Percentiles rank a stretch among this genome's conserved stretches.
phyloP scores from a whole-genome alignment of 2,329 filamentous ascomycete species.

The Scedosporium boydii region DNA sequence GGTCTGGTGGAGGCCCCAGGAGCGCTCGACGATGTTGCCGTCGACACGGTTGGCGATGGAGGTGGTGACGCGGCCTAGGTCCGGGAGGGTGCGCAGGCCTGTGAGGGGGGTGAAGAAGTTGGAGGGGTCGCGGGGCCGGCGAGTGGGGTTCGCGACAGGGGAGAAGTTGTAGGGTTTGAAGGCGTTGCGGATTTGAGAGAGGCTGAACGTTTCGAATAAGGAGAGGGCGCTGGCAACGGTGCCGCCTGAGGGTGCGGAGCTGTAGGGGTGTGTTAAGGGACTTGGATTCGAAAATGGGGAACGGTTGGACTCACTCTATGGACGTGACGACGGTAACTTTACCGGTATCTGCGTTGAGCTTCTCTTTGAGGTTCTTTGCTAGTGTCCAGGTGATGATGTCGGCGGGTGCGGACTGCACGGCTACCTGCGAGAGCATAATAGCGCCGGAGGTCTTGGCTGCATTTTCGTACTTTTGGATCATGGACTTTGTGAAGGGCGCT shows the following conservation, averaged over 20 bases:
- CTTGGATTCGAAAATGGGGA: neutral
- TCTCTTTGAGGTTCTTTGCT: conserved; percentile 37
- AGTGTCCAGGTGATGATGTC: conserved; percentile 50
- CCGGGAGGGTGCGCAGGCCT: conserved; percentile 37
- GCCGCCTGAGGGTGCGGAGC: conserved; percentile 49
- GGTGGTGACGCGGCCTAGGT: conserved; percentile 46
- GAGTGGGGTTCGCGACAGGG: conserved; percentile 37
- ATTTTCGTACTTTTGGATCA: conserved; percentile 50
- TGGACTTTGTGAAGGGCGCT: conserved; percentile 44
- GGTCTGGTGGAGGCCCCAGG: conserved; percentile 50
- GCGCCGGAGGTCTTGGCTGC: conserved; percentile 44
- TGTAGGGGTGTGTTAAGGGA: conserved; percentile 16
- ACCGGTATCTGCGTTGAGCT: conserved; percentile 37
- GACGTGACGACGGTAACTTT: conserved; percentile 45
- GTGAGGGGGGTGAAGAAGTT: conserved; percentile 36
- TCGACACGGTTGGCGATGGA: conserved; percentile 42
- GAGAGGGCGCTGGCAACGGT: conserved; percentile 59
- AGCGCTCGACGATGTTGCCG: conserved; percentile 45
- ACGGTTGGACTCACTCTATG: conserved; percentile 23
- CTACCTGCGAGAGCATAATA: conserved; percentile 51
- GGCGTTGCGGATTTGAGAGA: conserved; percentile 36
- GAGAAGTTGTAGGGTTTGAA: conserved; percentile 46
- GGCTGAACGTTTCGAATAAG: conserved; percentile 41
- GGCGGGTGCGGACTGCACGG: conserved; percentile 52
- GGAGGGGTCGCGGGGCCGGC: conserved; percentile 16